phyloP scores from a whole-genome alignment of 106 monocot genomes.

The Apostasia shenzhenica region DNA sequence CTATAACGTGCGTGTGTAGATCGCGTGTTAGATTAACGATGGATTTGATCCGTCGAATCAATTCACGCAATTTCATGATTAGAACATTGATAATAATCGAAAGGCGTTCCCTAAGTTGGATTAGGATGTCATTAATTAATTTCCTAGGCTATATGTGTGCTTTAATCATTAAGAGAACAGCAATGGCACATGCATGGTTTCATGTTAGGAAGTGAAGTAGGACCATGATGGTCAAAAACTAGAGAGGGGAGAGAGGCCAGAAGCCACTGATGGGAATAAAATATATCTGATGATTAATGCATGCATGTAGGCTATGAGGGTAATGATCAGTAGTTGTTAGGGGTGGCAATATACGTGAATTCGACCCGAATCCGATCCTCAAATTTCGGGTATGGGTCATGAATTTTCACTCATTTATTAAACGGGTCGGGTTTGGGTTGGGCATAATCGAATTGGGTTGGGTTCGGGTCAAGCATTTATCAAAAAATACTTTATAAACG shows the following conservation, averaged over 20 bases:
- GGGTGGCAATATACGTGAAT: no score
- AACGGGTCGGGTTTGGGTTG: no score
- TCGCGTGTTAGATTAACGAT: background rate
- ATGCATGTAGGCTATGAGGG: no score
- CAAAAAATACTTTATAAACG: no score
- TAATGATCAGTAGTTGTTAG: no score
- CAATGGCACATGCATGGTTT: constrained; percentile 3
- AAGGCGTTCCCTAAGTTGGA: constrained; percentile 1
- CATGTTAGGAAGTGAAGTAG: constrained; percentile 1
- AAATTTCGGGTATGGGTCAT: no score
- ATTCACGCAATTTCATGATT: background rate
- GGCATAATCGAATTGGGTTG: no score
- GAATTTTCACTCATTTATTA: no score
- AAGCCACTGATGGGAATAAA: background rate
- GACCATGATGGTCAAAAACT: background rate
- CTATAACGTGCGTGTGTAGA: background rate
- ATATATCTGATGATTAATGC: no score
- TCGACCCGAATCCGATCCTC: no score
- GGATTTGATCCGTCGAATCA: background rate
- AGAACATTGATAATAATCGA: background rate
- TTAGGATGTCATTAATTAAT: background rate
- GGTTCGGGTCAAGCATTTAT: no score
- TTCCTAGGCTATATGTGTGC: background rate
- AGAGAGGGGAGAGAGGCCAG: background rate
- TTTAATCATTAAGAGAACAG: background rate